Percentiles rank a stretch among this genome's conserved stretches.
Evolutionary conservation across 148 eudicot genomes (phyloP).

Genomic region (Rhododendron williamsianum): DNA sequence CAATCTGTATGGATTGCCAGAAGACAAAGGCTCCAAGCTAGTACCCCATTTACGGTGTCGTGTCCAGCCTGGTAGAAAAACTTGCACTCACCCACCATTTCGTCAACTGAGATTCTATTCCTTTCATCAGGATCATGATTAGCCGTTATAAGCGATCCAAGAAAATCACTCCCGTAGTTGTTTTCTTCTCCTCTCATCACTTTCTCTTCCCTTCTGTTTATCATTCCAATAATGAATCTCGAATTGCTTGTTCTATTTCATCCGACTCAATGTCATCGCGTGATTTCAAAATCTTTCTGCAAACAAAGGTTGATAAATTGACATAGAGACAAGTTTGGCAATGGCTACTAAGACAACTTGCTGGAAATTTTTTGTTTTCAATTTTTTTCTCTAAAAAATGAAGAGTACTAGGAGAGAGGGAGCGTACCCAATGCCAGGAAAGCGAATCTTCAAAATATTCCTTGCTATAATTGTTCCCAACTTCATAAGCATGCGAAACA

Average conservation of each 20-base stretch:
- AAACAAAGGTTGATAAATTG: neutral
- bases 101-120: neutral
- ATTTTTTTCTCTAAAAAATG: neutral
- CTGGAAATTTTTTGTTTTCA: neutral
- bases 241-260: neutral
- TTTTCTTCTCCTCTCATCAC: neutral
- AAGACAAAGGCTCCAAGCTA: neutral
- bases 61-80: constrained; percentile 4
- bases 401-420: neutral
- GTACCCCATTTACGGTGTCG: neutral
- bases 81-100: constrained; percentile 1
- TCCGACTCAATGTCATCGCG: constrained; percentile 3
- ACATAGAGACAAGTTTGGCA: neutral
- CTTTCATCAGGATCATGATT: neutral
- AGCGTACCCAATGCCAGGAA: constrained; percentile 1
- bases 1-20: constrained; percentile 10
- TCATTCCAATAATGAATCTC: neutral
- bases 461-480: neutral
- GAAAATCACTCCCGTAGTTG: constrained; percentile 9
- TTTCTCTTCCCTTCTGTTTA: constrained; percentile 5
- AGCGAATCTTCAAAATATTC: neutral
- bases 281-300: neutral
- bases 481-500: neutral
- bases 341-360: neutral
- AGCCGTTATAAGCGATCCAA: neutral